A percentile compares a stretch with the other conserved stretches of the same genome.
Evolutionary conservation across 1,284 basidiomycete genomes (phyloP).

Genomic region (Moesziomyces sp.): DNA sequence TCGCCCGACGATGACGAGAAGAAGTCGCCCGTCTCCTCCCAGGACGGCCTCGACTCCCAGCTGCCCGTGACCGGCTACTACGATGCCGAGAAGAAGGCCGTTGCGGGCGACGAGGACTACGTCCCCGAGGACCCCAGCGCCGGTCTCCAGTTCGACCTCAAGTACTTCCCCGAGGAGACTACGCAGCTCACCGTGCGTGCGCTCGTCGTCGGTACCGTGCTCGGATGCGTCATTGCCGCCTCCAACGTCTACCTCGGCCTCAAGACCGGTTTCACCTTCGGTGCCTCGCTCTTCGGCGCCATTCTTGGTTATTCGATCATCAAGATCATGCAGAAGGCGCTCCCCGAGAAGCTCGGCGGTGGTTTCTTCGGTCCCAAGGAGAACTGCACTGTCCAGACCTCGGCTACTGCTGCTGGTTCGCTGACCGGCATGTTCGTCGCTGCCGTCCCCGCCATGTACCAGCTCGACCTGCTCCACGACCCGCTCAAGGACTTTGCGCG

Average conservation of each 20-base stretch:
- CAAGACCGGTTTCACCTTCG: constrained; percentile 76
- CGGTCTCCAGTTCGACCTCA: constrained; percentile 47
- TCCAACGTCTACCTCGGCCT: constrained; percentile 78
- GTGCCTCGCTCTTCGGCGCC: constrained; percentile 75
- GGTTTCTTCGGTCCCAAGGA: constrained; percentile 78
- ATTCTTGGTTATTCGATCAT: constrained; percentile 77
- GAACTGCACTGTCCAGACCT: constrained; percentile 71
- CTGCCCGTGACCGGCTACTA: constrained; percentile 42
- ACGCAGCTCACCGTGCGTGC: constrained; percentile 69
- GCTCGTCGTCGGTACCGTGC: constrained; percentile 73
- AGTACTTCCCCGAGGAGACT: constrained; percentile 49
- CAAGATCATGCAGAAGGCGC: constrained; percentile 73
- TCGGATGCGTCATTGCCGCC: constrained; percentile 75
- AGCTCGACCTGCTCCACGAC: constrained; percentile 64
- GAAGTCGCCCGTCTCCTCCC: constrained; percentile 41
- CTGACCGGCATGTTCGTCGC: constrained; percentile 75
- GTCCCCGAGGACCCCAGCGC: constrained; percentile 34
- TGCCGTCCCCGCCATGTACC: constrained; percentile 78
- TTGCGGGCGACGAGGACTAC: constrained; percentile 38
- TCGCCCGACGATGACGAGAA: constrained; percentile 37
- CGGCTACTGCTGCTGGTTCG: constrained; percentile 57
- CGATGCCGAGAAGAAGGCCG: constrained; percentile 43
- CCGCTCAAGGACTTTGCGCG: constrained; percentile 56
- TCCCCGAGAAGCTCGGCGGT: constrained; percentile 72
- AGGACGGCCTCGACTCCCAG: constrained; percentile 27